Conservation (phyloP, 768 basidiomycete species). For the Chiua virens region DNA sequence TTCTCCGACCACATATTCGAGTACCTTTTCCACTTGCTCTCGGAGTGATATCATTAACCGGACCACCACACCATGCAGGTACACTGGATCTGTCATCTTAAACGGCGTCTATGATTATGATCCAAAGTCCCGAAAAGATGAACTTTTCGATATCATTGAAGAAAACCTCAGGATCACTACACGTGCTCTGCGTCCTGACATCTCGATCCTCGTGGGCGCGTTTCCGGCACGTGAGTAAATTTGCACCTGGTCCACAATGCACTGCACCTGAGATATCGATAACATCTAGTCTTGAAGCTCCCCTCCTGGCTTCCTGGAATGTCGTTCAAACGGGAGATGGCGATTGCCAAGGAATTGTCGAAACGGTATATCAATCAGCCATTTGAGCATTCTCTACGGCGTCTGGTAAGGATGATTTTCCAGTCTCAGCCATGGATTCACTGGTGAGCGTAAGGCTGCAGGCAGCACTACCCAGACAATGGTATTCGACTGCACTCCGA, state of each 20-base stretch:
- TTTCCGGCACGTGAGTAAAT: constrained; percentile 18
- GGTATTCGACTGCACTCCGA: constrained; percentile 19
- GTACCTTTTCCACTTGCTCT: constrained; percentile 13
- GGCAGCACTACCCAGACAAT: constrained; percentile 14
- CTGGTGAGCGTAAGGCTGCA: constrained; percentile 1
- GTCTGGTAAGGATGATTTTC: constrained; percentile 10
- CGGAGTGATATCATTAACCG: background rate
- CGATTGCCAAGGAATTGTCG: constrained; percentile 7
- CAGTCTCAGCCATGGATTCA: background rate
- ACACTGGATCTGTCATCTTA: constrained; percentile 22
- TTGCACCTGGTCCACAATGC: no score
- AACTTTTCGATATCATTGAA: constrained; percentile 9
- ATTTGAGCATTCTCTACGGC: constrained; percentile 15
- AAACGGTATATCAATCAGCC: constrained; percentile 16
- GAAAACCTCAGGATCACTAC: constrained; percentile 2
- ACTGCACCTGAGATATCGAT: background rate
- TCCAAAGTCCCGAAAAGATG: constrained; percentile 9
- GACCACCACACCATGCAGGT: constrained; percentile 2
- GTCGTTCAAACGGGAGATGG: constrained; percentile 24
- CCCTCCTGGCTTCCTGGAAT: constrained; percentile 26
- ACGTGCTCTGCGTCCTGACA: constrained; percentile 17
- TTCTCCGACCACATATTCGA: constrained; percentile 35
- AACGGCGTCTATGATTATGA: constrained; percentile 22
- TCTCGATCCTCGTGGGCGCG: constrained; percentile 14
- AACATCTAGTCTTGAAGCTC: constrained; percentile 14